These are phyloP conservation scores for Kokia cookei DNA, from an alignment of 441 rosid genomes.

Conservation along the genomic window DNA sequence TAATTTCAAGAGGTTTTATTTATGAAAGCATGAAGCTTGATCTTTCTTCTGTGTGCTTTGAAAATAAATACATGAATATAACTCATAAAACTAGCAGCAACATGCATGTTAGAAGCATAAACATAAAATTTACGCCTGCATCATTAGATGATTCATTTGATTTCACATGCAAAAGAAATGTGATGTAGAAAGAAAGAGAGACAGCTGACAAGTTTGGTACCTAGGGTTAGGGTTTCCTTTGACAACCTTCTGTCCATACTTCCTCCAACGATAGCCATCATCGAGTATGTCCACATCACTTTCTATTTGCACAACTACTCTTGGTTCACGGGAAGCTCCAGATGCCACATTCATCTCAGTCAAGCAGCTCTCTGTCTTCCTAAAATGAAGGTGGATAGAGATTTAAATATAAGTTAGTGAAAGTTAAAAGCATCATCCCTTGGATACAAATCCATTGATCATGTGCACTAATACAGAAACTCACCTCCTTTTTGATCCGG, in stretches of 20 bases:
- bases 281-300: constrained; percentile 67
- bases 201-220: constrained; percentile 22
- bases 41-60: background rate
- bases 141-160: background rate
- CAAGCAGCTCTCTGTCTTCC: constrained; percentile 47
- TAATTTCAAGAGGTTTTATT: background rate
- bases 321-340: constrained; percentile 55
- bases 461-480: background rate
- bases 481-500: constrained; percentile 60
- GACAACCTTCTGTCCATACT: constrained; percentile 73
- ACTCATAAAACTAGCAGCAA: background rate
- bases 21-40: background rate
- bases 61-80: background rate
- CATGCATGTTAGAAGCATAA: background rate
- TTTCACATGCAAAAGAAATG: background rate
- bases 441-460: background rate
- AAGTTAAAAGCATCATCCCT: background rate
- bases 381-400: constrained; percentile 10
- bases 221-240: constrained; percentile 78
- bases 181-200: background rate
- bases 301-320: constrained; percentile 66
- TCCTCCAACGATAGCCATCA: constrained; percentile 77
- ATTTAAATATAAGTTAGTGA: background rate
- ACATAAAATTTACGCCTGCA: background rate
- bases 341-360: constrained; percentile 45